These are phyloP conservation scores for Alternaria burnsii DNA, from an alignment of 2,329 filamentous ascomycete species.

Conservation along the genomic window DNA sequence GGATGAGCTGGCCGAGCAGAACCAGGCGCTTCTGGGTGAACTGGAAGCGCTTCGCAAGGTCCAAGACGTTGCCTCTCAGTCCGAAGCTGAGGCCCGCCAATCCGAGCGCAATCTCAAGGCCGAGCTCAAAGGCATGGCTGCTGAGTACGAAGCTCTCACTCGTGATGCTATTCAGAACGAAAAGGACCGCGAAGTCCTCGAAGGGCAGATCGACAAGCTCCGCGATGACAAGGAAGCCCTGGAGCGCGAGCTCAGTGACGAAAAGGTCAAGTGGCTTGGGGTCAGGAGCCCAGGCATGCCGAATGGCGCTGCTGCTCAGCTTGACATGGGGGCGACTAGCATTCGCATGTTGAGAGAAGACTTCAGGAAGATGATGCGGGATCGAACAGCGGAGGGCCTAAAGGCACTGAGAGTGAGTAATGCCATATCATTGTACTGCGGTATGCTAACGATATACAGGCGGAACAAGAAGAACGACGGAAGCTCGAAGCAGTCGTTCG, in stretches of 20 bases:
- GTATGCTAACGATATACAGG: conserved; percentile 55
- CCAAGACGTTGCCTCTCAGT: conserved; percentile 47
- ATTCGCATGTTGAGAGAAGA: conserved; percentile 75
- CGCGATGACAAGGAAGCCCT: conserved; percentile 70
- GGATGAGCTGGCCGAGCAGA: conserved; percentile 61
- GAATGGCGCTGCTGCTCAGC: conserved; percentile 31
- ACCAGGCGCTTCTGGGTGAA: conserved; percentile 53
- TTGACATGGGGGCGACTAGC: conserved; percentile 66
- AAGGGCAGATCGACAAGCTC: conserved; percentile 69
- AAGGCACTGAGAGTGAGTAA: conserved; percentile 67
- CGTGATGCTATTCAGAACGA: conserved; percentile 75
- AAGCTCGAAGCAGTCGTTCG: conserved; percentile 71
- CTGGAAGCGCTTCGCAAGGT: conserved; percentile 54
- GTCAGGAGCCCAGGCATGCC: conserved; percentile 61
- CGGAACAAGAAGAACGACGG: conserved; percentile 75
- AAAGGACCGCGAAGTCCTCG: conserved; percentile 72
- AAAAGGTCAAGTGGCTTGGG: conserved; percentile 72
- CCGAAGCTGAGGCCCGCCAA: conserved; percentile 47
- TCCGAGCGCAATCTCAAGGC: conserved; percentile 63
- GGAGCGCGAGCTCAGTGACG: conserved; percentile 71
- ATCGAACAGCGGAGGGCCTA: conserved; percentile 71
- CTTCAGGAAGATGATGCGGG: conserved; percentile 83
- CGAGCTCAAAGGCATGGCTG: conserved; percentile 72
- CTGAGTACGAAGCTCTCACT: conserved; percentile 75
- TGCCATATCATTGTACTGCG: fast-evolving